A percentile compares a stretch with the other conserved stretches of the same genome.
These are phyloP conservation scores for Candida freyschussii DNA, from an alignment of 1,139 yeast species.

Conservation along the genomic window DNA sequence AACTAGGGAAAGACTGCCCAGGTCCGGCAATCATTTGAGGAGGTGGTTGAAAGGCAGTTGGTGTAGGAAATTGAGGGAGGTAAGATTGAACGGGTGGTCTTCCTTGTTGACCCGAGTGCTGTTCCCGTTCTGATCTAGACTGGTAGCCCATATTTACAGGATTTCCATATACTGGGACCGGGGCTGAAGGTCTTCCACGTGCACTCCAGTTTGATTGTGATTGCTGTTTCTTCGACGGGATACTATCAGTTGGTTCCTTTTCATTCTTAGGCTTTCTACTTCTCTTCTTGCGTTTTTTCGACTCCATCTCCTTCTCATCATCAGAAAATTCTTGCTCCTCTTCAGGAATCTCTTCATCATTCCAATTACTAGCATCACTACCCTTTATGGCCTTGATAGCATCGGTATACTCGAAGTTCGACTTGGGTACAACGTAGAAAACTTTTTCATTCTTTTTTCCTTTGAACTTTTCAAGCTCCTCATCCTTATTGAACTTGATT, in stretches of 20 bases:
- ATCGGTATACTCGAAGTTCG: constrained; percentile 76
- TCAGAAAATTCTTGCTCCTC: constrained; percentile 95
- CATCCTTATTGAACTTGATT: constrained; percentile 61
- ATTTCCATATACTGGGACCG: neutral
- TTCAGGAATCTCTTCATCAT: constrained; percentile 90
- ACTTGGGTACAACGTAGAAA: constrained; percentile 74
- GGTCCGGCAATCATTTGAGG: no score
- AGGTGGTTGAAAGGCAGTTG: no score
- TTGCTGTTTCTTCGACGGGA: constrained; percentile 8
- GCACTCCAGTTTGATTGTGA: constrained; percentile 4
- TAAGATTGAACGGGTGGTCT: no score
- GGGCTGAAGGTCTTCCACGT: no score
- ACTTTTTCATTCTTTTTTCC: constrained; percentile 53
- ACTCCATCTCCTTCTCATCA: constrained; percentile 68
- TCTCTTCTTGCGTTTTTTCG: constrained; percentile 47
- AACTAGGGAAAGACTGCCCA: constrained; percentile 3
- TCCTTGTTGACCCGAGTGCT: no score
- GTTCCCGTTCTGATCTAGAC: constrained; percentile 6
- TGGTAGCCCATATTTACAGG: constrained; percentile 5
- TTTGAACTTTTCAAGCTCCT: constrained; percentile 38
- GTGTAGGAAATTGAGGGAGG: no score
- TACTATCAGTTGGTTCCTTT: constrained; percentile 30
- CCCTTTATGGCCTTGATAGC: constrained; percentile 68
- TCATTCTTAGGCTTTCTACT: constrained; percentile 23
- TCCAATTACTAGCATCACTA: constrained; percentile 90